phyloP scores from a whole-genome alignment of 2,329 filamentous ascomycete species.

The Zymoseptoria tritici region DNA sequence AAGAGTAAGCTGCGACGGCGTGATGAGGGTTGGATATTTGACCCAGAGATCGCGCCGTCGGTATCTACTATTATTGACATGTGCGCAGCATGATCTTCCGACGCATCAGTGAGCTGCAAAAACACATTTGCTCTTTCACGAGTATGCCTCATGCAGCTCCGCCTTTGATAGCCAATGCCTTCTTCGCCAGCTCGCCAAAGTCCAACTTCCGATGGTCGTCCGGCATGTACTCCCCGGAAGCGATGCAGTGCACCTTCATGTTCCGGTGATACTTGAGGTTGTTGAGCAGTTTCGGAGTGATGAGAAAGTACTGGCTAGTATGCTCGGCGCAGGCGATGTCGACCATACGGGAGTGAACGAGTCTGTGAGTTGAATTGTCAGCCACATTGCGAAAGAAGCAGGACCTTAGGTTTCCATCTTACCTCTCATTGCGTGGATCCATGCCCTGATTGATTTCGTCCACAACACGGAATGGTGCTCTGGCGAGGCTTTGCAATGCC shows the following conservation, averaged over 20 bases:
- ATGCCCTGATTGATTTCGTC: slow-evolving; percentile 99
- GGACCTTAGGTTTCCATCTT: not conserved
- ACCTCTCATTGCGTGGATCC: slow-evolving; percentile 93
- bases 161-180: slow-evolving; percentile 23
- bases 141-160: slow-evolving; percentile 1
- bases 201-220: slow-evolving; percentile 36
- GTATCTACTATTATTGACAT: not conserved
- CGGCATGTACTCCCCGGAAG: slow-evolving; percentile 65
- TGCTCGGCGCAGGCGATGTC: slow-evolving; percentile 76
- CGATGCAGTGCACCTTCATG: slow-evolving; percentile 92
- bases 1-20: no score
- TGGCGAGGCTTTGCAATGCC: slow-evolving; percentile 88
- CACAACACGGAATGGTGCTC: slow-evolving; percentile 93
- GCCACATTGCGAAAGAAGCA: not conserved
- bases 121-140: not conserved
- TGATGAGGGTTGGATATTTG: not conserved
- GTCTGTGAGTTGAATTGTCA: slow-evolving; percentile 32
- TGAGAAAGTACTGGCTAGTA: slow-evolving; percentile 73
- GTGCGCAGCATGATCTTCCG: not conserved
- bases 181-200: slow-evolving; percentile 33
- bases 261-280: slow-evolving; percentile 78
- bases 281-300: slow-evolving; percentile 89
- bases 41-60: not conserved
- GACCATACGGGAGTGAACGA: slow-evolving; percentile 97
- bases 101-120: not conserved